Evolutionary conservation across 176 grass and related monocot genomes (phyloP), one percentile per base, ranked within the genome.

Genomic region (Phoenix dactylifera): DNA sequence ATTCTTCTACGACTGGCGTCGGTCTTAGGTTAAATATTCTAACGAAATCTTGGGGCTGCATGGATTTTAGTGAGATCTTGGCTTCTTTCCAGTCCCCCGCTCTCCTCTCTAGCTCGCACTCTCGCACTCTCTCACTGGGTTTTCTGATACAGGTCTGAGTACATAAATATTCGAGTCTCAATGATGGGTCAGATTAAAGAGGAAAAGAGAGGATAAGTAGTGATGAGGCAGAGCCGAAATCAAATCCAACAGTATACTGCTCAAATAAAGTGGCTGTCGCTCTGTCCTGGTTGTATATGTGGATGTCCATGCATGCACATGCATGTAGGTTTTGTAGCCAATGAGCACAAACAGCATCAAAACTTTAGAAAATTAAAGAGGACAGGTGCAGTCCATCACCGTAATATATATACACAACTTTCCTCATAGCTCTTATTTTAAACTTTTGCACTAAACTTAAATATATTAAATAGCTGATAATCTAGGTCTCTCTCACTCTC

Each of bases 21-120:
- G 57, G 9, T 28, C 25, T 5, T 28, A 17, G 57, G 22, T 61
- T 44, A 39, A 39, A 39, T 9, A 19, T 18, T 4, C 29, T 48
- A 62, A 62, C 59, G n/a, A 62, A 62, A 48, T 62, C 59, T 20
- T 44, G 16, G n/a, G 59, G 7, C 15, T 62, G 59, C 59, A 48
- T 48, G 29, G 59, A 62, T 62, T 62, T 62, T 62, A 62, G 29
- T 48, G 59, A 62, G n/a, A 20, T 62, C 59, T 62, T 62, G 59
- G 59, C 59, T 62, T 62, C 30, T 62, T 62, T 44, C 4, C 6
- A 39, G 32, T 39, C 32, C 7, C 32, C 32, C 7, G 32, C 7
- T 5, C 7, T 39, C 6, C 32, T 39, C 7, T 39, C 5, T 1
- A 7, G 6, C 32, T 10, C 2, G 6, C 32, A 1, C 32, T 39